Conservation (phyloP, 306 rosid species). For the Gastrolobium bilobum region DNA sequence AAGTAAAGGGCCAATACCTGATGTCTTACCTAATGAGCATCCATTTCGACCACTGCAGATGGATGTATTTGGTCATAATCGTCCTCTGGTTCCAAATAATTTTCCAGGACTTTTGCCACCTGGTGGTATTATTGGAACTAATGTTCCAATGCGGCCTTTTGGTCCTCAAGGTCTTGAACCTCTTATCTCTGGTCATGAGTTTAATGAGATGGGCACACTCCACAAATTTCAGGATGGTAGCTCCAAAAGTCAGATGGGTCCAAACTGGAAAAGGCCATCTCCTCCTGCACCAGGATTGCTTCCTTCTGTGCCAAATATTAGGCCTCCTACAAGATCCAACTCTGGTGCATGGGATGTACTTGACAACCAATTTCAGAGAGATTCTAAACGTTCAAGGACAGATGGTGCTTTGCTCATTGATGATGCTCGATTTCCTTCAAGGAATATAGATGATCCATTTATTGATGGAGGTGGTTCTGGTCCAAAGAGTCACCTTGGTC, state of each 20-base stretch:
- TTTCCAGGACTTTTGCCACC: constrained; percentile 63
- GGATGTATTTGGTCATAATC: constrained; percentile 67
- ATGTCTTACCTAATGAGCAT: constrained; percentile 61
- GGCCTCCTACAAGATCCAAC: constrained; percentile 58
- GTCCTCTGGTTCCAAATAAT: constrained; percentile 61
- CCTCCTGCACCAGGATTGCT: constrained; percentile 69
- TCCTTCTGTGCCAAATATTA: constrained; percentile 59
- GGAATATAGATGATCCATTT: constrained; percentile 59
- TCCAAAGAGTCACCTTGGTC: constrained; percentile 64
- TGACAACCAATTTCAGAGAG: constrained; percentile 75
- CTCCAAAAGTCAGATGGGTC: constrained; percentile 67
- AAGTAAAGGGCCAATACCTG: constrained; percentile 67
- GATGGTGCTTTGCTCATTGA: constrained; percentile 63
- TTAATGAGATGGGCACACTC: constrained; percentile 60
- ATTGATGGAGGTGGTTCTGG: constrained; percentile 61
- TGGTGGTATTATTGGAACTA: constrained; percentile 62
- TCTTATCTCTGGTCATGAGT: constrained; percentile 58
- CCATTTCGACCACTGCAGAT: constrained; percentile 62
- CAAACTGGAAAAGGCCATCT: constrained; percentile 77
- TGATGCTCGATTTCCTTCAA: constrained; percentile 61
- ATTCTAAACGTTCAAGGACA: constrained; percentile 67
- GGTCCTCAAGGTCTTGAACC: constrained; percentile 79
- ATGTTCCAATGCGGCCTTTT: constrained; percentile 61
- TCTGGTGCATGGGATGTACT: constrained; percentile 69
- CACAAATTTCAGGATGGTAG: constrained; percentile 67